Evolutionary conservation across 371 early-diverging fungal genomes (phyloP), one percentile per base, ranked within the genome.

Genomic region (Mucor piriformis): DNA sequence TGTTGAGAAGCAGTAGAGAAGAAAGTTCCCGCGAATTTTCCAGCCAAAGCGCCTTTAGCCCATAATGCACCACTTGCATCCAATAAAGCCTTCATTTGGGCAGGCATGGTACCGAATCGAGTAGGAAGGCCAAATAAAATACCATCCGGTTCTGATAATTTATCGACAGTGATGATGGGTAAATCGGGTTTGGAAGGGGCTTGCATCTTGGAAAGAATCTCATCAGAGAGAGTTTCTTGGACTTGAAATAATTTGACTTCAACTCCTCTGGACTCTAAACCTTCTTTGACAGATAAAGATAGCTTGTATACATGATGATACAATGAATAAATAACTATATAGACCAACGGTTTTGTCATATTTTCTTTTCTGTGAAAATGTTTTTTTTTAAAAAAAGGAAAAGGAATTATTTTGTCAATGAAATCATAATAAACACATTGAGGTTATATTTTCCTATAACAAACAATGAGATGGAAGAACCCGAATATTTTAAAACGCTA

Each of bases 11-110:
- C 87, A 5, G 92, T 88, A 8, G 89, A 85, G 52, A 83, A 85
- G 70, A 94, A 94, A 44, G 80, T 67, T 4, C 84, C 92, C 10
- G 79, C 91, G 42, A 83, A 81, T 73, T 92, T 93, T 13, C 87
- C 88, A 11, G 70, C 65, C 32, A 92, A 67, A 6, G 86, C 81
- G 8, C 85, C 83, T 6, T 54, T 69, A 3, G 79, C 77, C 92
- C 92, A 94, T 18, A 93, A 69, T 48, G 72, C 68, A 27, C 95
- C 94, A 3, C 88, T 89, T 1, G 85, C 67, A 70, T 94, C 95
- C 27, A 79, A 50, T 21, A 83, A 69, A 18, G 89, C 63, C 64
- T 90, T 88, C 64, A 93, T 74, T 50, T 94, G 95, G 12, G 92
- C 88, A 0, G 92, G 87, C 6, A 85, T 59, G 21, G 58, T 66